phyloP scores from a whole-genome alignment of 116 monocot genomes.

The Dioscorea cayenensis region DNA sequence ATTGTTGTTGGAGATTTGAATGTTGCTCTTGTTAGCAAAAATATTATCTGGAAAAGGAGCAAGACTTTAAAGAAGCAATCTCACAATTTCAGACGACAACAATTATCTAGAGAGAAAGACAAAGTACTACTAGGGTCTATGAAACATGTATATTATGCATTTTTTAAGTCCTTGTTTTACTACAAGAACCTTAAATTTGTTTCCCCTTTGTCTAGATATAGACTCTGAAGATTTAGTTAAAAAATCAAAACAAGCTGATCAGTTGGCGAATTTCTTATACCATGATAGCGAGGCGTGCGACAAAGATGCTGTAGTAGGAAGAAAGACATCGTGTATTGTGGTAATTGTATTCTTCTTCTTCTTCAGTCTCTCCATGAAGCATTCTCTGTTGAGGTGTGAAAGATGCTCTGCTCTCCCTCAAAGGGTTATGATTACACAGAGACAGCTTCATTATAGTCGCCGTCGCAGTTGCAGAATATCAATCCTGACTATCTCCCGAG shows the following conservation, averaged over 20 bases:
- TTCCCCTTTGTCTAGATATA: too few relatives aligned
- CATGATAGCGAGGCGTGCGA: conserved; percentile 59
- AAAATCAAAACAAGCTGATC: not conserved
- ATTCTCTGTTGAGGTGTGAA: not conserved
- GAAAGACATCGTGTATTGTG: conserved; percentile 35
- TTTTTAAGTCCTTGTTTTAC: not conserved
- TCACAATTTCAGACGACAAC: too few relatives aligned
- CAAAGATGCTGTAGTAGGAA: conserved; percentile 57
- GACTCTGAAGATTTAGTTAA: not conserved
- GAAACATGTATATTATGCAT: too few relatives aligned
- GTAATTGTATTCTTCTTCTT: conserved; percentile 30
- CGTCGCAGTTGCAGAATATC: not conserved
- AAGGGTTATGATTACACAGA: not conserved
- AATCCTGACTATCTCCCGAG: not conserved
- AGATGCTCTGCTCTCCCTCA: not conserved
- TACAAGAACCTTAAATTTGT: not conserved
- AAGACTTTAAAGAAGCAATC: too few relatives aligned
- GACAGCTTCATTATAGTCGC: not conserved
- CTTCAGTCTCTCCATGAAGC: conserved; percentile 14
- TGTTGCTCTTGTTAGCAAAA: too few relatives aligned
- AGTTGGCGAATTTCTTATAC: conserved; percentile 15
- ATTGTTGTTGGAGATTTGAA: too few relatives aligned
- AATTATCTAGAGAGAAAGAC: too few relatives aligned
- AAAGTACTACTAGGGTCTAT: too few relatives aligned
- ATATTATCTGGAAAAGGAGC: too few relatives aligned